phyloP scores from a whole-genome alignment of 257 asterid genomes.

The Misopates orontium region DNA sequence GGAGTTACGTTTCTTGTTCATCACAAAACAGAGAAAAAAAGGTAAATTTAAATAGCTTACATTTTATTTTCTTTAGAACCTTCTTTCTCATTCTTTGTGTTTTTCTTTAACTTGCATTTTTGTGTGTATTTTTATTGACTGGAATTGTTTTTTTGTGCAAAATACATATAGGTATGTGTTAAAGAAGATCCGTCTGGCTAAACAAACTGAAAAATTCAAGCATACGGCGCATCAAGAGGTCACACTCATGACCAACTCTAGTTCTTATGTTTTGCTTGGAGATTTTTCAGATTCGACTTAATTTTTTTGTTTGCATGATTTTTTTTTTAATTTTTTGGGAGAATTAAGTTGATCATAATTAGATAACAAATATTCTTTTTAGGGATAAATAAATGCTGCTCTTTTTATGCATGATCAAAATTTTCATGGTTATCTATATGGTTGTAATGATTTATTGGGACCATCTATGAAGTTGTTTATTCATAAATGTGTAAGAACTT shows the following conservation, averaged over 20 bases:
- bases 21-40: constrained; percentile 72
- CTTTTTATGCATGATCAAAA: too few relatives aligned
- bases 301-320: too few relatives aligned
- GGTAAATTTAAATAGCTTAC: constrained; percentile 41
- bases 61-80: background rate
- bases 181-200: constrained; percentile 80
- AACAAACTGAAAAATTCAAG: constrained; percentile 71
- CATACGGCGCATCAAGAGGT: constrained; percentile 91
- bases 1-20: constrained; percentile 88
- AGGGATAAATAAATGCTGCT: too few relatives aligned
- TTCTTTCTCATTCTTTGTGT: background rate
- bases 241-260: background rate
- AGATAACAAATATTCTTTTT: too few relatives aligned
- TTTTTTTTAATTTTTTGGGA: too few relatives aligned
- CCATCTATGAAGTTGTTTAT: too few relatives aligned
- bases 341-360: too few relatives aligned
- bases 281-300: too few relatives aligned
- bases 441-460: too few relatives aligned
- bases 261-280: background rate
- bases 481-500: too few relatives aligned
- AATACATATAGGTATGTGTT: constrained; percentile 57
- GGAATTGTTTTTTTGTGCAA: background rate
- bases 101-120: too few relatives aligned
- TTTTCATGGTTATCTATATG: too few relatives aligned
- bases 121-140: background rate